phyloP scores from a whole-genome alignment of 208 protist species.

The Crithidia expoeki region DNA sequence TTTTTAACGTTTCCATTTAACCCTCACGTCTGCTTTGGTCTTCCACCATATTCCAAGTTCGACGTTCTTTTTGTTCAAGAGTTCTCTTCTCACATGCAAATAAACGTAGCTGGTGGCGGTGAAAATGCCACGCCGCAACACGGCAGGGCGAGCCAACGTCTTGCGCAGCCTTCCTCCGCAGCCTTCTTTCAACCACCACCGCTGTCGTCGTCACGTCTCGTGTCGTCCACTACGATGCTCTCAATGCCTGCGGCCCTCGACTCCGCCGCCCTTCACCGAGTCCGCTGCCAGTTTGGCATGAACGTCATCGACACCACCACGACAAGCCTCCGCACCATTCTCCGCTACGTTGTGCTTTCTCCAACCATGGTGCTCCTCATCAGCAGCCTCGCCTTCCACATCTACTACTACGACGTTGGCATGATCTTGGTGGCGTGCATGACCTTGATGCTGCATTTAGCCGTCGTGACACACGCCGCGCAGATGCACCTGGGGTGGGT shows the following conservation, averaged over 20 bases:
- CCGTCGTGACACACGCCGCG: background rate
- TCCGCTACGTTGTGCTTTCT: background rate
- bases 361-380: background rate
- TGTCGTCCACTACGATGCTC: background rate
- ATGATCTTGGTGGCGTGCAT: conserved; percentile 1
- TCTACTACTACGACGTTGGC: background rate
- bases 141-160: too few relatives aligned
- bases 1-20: too few relatives aligned
- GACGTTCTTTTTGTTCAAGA: too few relatives aligned
- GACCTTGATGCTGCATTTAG: background rate
- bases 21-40: too few relatives aligned
- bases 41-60: too few relatives aligned
- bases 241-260: conserved; percentile 12
- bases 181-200: background rate
- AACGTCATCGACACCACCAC: conserved; percentile 12
- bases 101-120: too few relatives aligned
- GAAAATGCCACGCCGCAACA: too few relatives aligned
- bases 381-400: background rate
- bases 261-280: conserved; percentile 21
- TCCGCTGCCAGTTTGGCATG: conserved; percentile 10
- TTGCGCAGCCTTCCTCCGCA: background rate
- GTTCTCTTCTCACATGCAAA: too few relatives aligned
- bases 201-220: background rate
- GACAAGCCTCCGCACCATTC: background rate
- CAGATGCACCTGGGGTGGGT: background rate